Base-by-base conservation (phyloP, 2,329 filamentous ascomycete species). In the Botryotinia convoluta region DNA sequence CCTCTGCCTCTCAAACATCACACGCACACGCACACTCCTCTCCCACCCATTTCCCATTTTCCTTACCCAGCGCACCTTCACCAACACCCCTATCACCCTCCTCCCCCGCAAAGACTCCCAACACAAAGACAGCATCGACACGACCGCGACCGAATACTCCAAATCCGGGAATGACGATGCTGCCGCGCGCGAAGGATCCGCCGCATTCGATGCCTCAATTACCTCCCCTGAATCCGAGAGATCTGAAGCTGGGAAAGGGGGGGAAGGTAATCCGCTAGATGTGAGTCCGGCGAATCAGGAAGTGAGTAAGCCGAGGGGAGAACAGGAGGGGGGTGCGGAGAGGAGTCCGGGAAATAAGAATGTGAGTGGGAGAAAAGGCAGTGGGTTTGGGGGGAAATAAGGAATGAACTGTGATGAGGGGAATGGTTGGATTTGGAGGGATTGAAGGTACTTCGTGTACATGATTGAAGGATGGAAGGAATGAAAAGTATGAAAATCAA, bases 61-160 rank as follows among this genome's bases (percentile, higher is more conserved):
- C 29, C 16, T 14, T 6, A 45, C 18, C 26, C 32, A 12, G 10
- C 70, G 62, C 5, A 7, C 48, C 16, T 45, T 70, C 35, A 54
- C 57, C 32, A 20, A 1, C 48, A 57, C 48, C 1, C 16, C 42
- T 16, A n/a, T 5, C 4, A 1, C 14, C 6, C 32, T 2, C 1
- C 69, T 64, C 35, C 77, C 77, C 4, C 63, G 75, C 39, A 89
- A 88, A 75, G 83, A 87, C 77, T 81, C 84, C 69, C 85, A 87
- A 76, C 86, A 91, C 79, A 87, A 89, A 69, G 86, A 91, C 75
- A 86, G 86, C 4, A 86, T 97, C 48, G 88, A 91, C 74, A 89
- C 92, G 0, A 85, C 88, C 48, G 83, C 87, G 3, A 89, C 87
- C 71, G 93, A 97, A 80, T 89, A 91, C 82, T 88, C 89, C 73